Evolutionary conservation across 345 rosid genomes (phyloP).

Genomic region (Salix arbutifolia): DNA sequence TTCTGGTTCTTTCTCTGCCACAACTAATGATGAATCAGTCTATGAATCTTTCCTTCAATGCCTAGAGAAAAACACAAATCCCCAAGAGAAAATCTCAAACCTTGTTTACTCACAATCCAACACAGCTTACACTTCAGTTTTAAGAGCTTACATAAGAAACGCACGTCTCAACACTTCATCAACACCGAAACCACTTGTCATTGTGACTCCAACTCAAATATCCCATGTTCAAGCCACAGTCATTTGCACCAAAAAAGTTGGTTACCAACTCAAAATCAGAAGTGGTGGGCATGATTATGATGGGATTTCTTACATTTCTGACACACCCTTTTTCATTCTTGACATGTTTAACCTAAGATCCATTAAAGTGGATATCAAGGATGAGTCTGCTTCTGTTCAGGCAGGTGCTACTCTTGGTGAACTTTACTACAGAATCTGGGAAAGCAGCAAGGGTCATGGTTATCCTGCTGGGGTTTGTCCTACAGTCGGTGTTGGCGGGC

Average conservation of each 20-base stretch:
- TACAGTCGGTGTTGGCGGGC: slow-evolving; percentile 68
- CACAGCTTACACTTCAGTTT: slow-evolving; percentile 40
- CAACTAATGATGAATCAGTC: slow-evolving; percentile 14
- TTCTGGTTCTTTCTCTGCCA: slow-evolving; percentile 8
- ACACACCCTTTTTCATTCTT: slow-evolving; percentile 48
- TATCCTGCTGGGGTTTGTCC: slow-evolving; percentile 64
- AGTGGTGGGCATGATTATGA: slow-evolving; percentile 65
- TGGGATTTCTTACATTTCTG: slow-evolving; percentile 51
- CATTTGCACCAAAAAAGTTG: slow-evolving; percentile 38
- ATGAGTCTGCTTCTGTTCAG: slow-evolving; percentile 45
- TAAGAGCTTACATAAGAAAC: slow-evolving; percentile 53
- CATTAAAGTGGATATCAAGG: slow-evolving; percentile 21
- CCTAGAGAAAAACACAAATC: slow-evolving; percentile 27
- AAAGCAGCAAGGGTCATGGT: slow-evolving; percentile 39
- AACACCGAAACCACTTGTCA: slow-evolving; percentile 44
- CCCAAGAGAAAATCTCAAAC: slow-evolving; percentile 23
- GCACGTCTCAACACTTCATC: slow-evolving; percentile 48
- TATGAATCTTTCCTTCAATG: slow-evolving; percentile 43
- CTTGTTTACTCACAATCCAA: slow-evolving; percentile 33
- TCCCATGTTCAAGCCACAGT: slow-evolving; percentile 56
- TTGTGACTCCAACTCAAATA: slow-evolving; percentile 47
- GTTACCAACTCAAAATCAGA: slow-evolving; percentile 44
- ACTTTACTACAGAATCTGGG: slow-evolving; percentile 41
- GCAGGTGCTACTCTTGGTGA: slow-evolving; percentile 57
- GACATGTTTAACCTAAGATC: slow-evolving; percentile 49